These are phyloP conservation scores for Samsoniella hepiali DNA, from an alignment of 2,329 filamentous ascomycete species.

Conservation along the genomic window DNA sequence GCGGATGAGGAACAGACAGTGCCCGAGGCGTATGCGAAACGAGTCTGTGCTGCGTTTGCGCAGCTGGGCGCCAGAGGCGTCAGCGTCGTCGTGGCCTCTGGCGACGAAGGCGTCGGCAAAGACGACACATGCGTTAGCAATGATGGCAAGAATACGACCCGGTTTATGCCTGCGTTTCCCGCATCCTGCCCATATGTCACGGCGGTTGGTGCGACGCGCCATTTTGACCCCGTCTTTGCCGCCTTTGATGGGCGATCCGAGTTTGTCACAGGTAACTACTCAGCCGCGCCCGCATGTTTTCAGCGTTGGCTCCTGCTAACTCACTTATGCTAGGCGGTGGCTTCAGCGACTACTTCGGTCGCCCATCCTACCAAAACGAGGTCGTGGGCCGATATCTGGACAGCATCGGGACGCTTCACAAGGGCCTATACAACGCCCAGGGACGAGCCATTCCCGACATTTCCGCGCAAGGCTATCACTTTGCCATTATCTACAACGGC, in stretches of 20 bases:
- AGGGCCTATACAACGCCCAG: conserved; percentile 39
- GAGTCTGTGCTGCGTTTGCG: conserved; percentile 59
- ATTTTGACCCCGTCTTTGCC: conserved; percentile 44
- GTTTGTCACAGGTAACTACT: conserved; percentile 21
- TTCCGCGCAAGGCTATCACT: conserved; percentile 46
- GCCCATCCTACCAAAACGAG: neutral
- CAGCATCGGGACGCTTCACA: conserved; percentile 47
- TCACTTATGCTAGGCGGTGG: neutral
- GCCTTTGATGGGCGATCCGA: conserved; percentile 47
- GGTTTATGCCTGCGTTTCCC: conserved; percentile 33
- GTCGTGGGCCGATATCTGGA: conserved; percentile 42
- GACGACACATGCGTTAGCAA: conserved; percentile 9
- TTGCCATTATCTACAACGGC: conserved; percentile 29
- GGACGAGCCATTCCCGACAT: conserved; percentile 63
- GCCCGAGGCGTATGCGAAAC: conserved; percentile 53
- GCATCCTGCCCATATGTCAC: conserved; percentile 54
- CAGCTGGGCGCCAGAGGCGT: conserved; percentile 63
- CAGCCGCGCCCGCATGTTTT: neutral
- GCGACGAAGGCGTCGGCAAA: conserved; percentile 40
- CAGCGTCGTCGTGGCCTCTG: conserved; percentile 58
- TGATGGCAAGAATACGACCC: conserved; percentile 29
- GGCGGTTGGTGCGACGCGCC: conserved; percentile 51
- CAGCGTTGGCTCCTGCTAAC: neutral
- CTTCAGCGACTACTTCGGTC: conserved; percentile 32
- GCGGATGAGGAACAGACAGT: conserved; percentile 64